Evolutionary conservation across 2,329 filamentous ascomycete genomes (phyloP), one percentile per base, ranked within the genome.

Genomic region (Gaeumannomyces tritici): DNA sequence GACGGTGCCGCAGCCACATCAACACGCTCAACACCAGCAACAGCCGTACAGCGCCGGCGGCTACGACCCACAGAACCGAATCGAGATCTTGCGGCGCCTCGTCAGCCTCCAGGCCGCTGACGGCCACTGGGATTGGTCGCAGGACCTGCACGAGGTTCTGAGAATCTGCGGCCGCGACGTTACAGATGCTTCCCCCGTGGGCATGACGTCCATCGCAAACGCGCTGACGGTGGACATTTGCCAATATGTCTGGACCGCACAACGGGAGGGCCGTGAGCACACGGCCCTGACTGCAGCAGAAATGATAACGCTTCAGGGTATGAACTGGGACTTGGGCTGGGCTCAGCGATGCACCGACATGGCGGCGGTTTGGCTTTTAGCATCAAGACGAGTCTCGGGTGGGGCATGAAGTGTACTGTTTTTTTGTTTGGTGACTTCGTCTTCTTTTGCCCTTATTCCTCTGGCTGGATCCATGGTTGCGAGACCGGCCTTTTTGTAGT

Each of bases 321-420:
- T 68, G 27, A 64, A 64, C 29, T 67, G 66, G 65, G 66, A 67
- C 63, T 21, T 68, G 58, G 56, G 64, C 26, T 66, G 66, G 64
- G 66, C 62, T 1, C 55, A 57, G 35, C 59, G 28, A 18, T 58
- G 56, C 29, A 58, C 56, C 29, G 56, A 58, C 6, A 58, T 29
- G 27, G 56, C 56, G 9, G 56, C 56, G 13, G 56, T 58, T 58
- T 58, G 56, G 56, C 26, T 58, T 27, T 58, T 51, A 7, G 18
- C 42, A n/a, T n/a, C 21, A n/a, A 24, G 42, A 24, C 8, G 42
- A 51, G 42, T 4, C 42, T 24, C 42, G 11, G 42, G n/a, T n/a
- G n/a, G 21, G 18, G 42, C 21, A 51, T 51, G 42, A 51, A 8
- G 42, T 9, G 42, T 9, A 21, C n/a, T 24, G 4, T n/a, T 47